Conservation (phyloP, 768 basidiomycete species). For the Trametes maxima region DNA sequence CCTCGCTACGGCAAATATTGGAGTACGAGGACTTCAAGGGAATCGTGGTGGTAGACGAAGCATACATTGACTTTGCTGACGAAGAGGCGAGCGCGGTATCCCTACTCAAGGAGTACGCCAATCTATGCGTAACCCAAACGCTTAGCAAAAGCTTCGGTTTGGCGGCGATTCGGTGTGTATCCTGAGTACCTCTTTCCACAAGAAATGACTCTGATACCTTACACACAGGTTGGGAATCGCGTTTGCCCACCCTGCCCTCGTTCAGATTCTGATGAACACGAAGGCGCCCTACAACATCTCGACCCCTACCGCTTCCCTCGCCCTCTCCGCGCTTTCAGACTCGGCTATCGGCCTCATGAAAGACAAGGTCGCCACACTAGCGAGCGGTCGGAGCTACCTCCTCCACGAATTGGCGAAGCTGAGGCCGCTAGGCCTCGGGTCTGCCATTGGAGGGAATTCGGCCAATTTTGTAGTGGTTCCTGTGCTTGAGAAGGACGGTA, state of each 20-base stretch:
- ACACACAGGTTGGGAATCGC: slow-evolving; percentile 78
- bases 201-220: neutral
- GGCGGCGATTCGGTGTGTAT: slow-evolving; percentile 85
- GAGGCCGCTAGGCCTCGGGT: slow-evolving; percentile 57
- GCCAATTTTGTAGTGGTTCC: slow-evolving; percentile 92
- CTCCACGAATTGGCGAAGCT: slow-evolving; percentile 52
- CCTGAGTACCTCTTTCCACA: neutral
- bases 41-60: slow-evolving; percentile 93
- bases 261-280: slow-evolving; percentile 90
- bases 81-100: slow-evolving; percentile 61
- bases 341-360: slow-evolving; percentile 64
- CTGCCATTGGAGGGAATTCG: slow-evolving; percentile 75
- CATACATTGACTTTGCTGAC: slow-evolving; percentile 92
- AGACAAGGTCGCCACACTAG: slow-evolving; percentile 60
- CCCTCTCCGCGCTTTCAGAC: slow-evolving; percentile 74
- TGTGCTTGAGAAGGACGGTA: slow-evolving; percentile 52
- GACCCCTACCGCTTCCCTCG: slow-evolving; percentile 83
- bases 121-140: slow-evolving; percentile 95
- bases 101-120: slow-evolving; percentile 79
- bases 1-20: slow-evolving; percentile 66
- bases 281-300: slow-evolving; percentile 99
- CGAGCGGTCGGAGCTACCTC: slow-evolving; percentile 58
- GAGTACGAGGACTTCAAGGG: slow-evolving; percentile 86
- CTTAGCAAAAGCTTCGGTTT: slow-evolving; percentile 95
- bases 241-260: slow-evolving; percentile 84